Evolutionary conservation across 345 rosid genomes (phyloP).

Genomic region (Clarkia xantiana): DNA sequence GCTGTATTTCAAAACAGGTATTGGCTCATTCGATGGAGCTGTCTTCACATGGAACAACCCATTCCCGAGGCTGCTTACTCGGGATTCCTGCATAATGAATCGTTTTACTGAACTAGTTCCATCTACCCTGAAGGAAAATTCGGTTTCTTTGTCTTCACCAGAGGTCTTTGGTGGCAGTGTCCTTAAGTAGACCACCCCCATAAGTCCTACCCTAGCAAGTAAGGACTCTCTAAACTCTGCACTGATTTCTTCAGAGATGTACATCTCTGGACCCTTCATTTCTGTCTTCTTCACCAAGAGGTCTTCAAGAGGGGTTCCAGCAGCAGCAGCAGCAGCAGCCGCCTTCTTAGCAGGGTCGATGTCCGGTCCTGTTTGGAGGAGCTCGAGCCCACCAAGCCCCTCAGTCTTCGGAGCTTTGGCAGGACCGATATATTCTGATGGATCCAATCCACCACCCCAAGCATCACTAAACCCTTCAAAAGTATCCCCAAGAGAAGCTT

Average conservation of each 20-base stretch:
- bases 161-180: conserved; percentile 63
- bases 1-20: conserved; percentile 83
- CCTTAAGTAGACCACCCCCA: conserved; percentile 81
- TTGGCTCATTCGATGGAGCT: conserved; percentile 76
- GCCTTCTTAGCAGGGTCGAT: conserved; percentile 18
- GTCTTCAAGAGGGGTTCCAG: conserved; percentile 55
- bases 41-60: conserved; percentile 92
- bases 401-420: conserved; percentile 59
- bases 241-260: conserved; percentile 66
- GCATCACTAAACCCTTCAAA: conserved; percentile 85
- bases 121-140: conserved; percentile 79
- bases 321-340: conserved; percentile 22
- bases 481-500: conserved; percentile 81
- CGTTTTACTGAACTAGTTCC: conserved; percentile 63
- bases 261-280: conserved; percentile 96
- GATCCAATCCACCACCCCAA: conserved; percentile 98
- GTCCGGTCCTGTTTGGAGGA: conserved; percentile 58
- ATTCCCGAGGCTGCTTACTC: conserved; percentile 67
- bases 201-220: conserved; percentile 81
- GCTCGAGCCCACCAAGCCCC: conserved; percentile 93
- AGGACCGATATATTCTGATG: conserved; percentile 78
- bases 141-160: conserved; percentile 61
- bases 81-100: conserved; percentile 59
- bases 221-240: conserved; percentile 94
- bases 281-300: conserved; percentile 54